Percentiles rank a stretch among this genome's conserved stretches.
phyloP scores from a whole-genome alignment of 2,329 filamentous ascomycete species.

The Cercospora sp. region DNA sequence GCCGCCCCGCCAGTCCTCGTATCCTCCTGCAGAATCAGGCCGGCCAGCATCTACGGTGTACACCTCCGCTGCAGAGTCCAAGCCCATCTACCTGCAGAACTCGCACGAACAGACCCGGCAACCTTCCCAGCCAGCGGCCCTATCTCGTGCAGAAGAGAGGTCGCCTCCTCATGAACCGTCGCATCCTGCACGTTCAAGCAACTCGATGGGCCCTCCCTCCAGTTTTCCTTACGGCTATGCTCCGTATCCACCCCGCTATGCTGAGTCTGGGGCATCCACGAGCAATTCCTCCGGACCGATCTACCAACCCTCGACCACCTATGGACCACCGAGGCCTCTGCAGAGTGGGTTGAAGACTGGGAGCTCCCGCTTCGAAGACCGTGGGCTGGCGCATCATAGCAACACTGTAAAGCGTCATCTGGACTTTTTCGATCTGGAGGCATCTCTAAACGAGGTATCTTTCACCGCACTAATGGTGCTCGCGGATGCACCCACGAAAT shows the following conservation, averaged over 20 bases:
- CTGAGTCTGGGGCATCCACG: slow-evolving; percentile 41
- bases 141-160: slow-evolving; percentile 26
- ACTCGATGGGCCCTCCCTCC: slow-evolving; percentile 42
- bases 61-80: slow-evolving; percentile 34
- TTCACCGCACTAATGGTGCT: not conserved
- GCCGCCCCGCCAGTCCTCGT: slow-evolving; percentile 18
- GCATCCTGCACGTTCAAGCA: slow-evolving; percentile 37
- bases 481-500: not conserved
- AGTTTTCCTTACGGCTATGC: slow-evolving; percentile 42
- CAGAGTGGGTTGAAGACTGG: slow-evolving; percentile 43
- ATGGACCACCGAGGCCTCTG: slow-evolving; percentile 44
- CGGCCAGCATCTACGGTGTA: slow-evolving; percentile 21
- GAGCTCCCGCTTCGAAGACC: slow-evolving; percentile 25
- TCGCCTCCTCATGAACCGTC: slow-evolving; percentile 42
- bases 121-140: slow-evolving; percentile 25
- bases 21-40: slow-evolving; percentile 17
- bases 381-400: slow-evolving; percentile 36
- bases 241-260: slow-evolving; percentile 45
- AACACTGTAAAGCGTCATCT: slow-evolving; percentile 63
- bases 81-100: slow-evolving; percentile 35
- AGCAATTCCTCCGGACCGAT: slow-evolving; percentile 39
- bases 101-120: slow-evolving; percentile 34
- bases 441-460: slow-evolving; percentile 52
- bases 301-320: slow-evolving; percentile 46
- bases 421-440: slow-evolving; percentile 61